phyloP scores from a whole-genome alignment of 352 stramenopile species.

The Blastocystis sp. region DNA sequence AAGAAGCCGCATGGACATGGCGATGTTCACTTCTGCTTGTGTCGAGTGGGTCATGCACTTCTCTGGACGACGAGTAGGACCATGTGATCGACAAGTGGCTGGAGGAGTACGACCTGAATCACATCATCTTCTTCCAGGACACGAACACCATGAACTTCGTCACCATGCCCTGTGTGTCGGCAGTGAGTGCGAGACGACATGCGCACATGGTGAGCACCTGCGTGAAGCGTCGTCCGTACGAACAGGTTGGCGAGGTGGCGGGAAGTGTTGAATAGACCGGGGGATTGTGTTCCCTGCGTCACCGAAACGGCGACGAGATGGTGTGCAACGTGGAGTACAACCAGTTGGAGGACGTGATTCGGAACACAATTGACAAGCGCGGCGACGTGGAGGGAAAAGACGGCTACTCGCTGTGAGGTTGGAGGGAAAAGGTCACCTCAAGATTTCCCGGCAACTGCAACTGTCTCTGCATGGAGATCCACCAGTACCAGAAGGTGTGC shows the following conservation, averaged over 20 bases:
- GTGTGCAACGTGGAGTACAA: slow-evolving; percentile 92
- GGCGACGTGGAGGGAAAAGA: slow-evolving; percentile 72
- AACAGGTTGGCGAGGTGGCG: slow-evolving; percentile 22
- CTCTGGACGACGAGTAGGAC: not conserved
- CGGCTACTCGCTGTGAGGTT: not conserved
- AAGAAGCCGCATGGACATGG: slow-evolving; percentile 94
- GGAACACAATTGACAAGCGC: slow-evolving; percentile 74
- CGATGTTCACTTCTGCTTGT: slow-evolving; percentile 90
- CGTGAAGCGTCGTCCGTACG: slow-evolving; percentile 58
- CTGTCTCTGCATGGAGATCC: slow-evolving; percentile 81
- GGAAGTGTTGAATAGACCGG: slow-evolving; percentile 73
- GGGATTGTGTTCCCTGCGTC: slow-evolving; percentile 79
- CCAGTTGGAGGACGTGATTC: slow-evolving; percentile 85
- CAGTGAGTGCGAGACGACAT: slow-evolving; percentile 75
- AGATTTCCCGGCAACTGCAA: slow-evolving; percentile 85
- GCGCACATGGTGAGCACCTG: slow-evolving; percentile 67
- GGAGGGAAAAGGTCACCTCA: too few relatives aligned
- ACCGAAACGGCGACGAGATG: slow-evolving; percentile 74
- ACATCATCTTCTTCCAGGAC: slow-evolving; percentile 87
- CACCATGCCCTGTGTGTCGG: slow-evolving; percentile 71
- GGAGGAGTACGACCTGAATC: slow-evolving; percentile 78
- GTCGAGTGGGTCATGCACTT: slow-evolving; percentile 74
- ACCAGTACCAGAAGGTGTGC: slow-evolving; percentile 78
- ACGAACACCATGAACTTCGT: slow-evolving; percentile 73
- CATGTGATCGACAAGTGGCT: slow-evolving; percentile 78